Conservation (phyloP, 805 yeast species). For the Wickerhamomyces subpelliculosus region DNA sequence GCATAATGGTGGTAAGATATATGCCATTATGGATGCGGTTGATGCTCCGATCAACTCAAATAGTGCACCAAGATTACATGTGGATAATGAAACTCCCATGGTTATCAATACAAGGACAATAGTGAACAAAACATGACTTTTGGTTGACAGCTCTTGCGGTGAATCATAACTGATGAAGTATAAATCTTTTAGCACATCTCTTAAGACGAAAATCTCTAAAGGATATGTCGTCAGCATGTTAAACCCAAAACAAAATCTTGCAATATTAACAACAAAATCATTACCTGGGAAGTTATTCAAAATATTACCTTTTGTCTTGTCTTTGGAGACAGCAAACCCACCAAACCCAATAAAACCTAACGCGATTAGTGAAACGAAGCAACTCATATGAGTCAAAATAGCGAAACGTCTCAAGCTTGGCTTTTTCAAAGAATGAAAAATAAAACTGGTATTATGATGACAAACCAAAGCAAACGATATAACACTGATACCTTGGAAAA, state of each 20-base stretch:
- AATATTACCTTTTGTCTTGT: constrained; percentile 77
- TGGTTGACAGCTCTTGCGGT: constrained; percentile 34
- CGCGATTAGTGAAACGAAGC: constrained; percentile 71
- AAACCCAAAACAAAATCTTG: constrained; percentile 85
- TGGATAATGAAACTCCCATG: constrained; percentile 67
- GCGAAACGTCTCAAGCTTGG: constrained; percentile 76
- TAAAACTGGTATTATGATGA: constrained; percentile 89
- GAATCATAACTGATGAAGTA: constrained; percentile 30
- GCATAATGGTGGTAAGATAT: constrained; percentile 84
- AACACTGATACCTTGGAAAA: constrained; percentile 90
- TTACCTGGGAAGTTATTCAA: constrained; percentile 77
- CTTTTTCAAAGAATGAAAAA: constrained; percentile 71
- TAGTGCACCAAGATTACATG: constrained; percentile 86
- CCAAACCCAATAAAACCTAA: constrained; percentile 73
- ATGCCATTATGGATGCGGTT: constrained; percentile 89
- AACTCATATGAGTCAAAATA: constrained; percentile 74
- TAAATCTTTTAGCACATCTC: constrained; percentile 78
- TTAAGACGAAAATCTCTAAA: constrained; percentile 79
- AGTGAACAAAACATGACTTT: constrained; percentile 58
- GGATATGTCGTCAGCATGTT: constrained; percentile 93
- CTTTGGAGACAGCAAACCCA: constrained; percentile 72
- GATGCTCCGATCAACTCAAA: constrained; percentile 89
- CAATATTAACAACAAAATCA: constrained; percentile 73
- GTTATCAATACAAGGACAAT: constrained; percentile 57
- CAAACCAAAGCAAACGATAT: constrained; percentile 94